Percentiles rank a stretch among this genome's conserved stretches.
Conservation (phyloP, 2,329 filamentous ascomycete species). For the Myriosclerotinia duriaeana region DNA sequence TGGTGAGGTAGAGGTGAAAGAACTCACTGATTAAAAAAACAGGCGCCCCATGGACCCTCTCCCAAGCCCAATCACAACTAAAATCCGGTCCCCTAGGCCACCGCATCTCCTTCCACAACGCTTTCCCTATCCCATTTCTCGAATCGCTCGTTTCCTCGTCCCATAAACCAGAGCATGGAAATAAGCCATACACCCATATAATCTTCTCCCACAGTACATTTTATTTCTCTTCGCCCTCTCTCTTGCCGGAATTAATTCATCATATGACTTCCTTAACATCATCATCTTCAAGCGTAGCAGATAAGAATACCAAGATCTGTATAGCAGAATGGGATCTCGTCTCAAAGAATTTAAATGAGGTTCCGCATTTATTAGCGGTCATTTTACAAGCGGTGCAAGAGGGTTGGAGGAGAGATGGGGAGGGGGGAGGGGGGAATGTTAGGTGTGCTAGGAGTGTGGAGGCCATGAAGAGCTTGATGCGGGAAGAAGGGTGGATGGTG, state of each 20-base stretch:
- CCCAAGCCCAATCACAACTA: conserved; percentile 50
- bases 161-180: conserved; percentile 40
- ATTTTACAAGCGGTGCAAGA: conserved; percentile 49
- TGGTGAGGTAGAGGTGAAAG: too few species aligned
- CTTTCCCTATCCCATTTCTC: conserved; percentile 1
- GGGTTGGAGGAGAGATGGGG: conserved; percentile 42
- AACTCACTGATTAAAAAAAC: too few species aligned
- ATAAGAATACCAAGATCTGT: conserved; percentile 37
- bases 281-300: conserved; percentile 34
- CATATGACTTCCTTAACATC: background rate
- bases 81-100: conserved; percentile 44
- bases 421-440: conserved; percentile 44
- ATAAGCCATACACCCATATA: conserved; percentile 45
- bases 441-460: background rate
- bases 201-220: conserved; percentile 54
- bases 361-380: conserved; percentile 54
- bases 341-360: conserved; percentile 43
- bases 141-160: conserved; percentile 27
- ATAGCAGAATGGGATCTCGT: conserved; percentile 50
- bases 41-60: conserved; percentile 51
- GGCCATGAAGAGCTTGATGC: conserved; percentile 26
- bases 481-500: conserved; percentile 31
- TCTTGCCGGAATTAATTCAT: conserved; percentile 43
- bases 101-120: conserved; percentile 47
- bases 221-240: conserved; percentile 50